Percentiles rank a stretch among this genome's conserved stretches.
Conservation (phyloP, 129 eudicot species). For the Lactuca saligna region DNA sequence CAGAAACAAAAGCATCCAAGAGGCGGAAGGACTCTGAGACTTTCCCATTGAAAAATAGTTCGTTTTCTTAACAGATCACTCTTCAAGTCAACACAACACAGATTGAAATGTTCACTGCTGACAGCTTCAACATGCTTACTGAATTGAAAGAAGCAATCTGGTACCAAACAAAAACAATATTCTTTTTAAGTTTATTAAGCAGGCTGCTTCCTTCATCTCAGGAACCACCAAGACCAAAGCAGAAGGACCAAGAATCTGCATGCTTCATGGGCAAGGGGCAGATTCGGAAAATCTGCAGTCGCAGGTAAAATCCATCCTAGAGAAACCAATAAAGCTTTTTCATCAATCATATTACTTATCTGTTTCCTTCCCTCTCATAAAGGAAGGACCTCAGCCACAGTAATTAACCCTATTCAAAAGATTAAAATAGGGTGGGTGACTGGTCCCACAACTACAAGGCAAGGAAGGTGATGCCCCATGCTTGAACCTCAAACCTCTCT, state of each 20-base stretch:
- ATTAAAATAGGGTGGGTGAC: too few relatives aligned
- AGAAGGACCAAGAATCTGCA: neutral
- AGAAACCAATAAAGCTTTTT: conserved; percentile 21
- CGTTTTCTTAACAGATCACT: conserved; percentile 47
- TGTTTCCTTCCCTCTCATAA: conserved; percentile 8
- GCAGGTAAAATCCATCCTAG: conserved; percentile 40
- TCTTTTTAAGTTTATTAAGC: conserved; percentile 8
- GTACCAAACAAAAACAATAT: neutral
- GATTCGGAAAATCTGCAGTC: conserved; percentile 5
- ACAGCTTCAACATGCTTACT: too few relatives aligned
- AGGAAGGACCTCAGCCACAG: neutral
- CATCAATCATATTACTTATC: conserved; percentile 12
- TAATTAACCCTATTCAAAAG: neutral
- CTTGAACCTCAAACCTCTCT: neutral
- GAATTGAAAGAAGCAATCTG: neutral
- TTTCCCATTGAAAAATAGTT: conserved; percentile 59
- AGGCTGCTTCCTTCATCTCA: conserved; percentile 19
- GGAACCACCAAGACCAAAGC: conserved; percentile 14
- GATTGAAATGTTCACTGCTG: too few relatives aligned
- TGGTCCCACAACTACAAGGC: neutral
- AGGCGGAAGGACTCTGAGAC: conserved; percentile 6
- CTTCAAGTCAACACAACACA: neutral
- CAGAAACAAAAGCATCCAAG: conserved; percentile 24
- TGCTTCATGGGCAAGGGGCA: conserved; percentile 9
- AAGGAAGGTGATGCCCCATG: neutral